These are phyloP conservation scores for Phytopythium chamaehyphon DNA, from an alignment of 352 stramenopile species.

Conservation along the genomic window DNA sequence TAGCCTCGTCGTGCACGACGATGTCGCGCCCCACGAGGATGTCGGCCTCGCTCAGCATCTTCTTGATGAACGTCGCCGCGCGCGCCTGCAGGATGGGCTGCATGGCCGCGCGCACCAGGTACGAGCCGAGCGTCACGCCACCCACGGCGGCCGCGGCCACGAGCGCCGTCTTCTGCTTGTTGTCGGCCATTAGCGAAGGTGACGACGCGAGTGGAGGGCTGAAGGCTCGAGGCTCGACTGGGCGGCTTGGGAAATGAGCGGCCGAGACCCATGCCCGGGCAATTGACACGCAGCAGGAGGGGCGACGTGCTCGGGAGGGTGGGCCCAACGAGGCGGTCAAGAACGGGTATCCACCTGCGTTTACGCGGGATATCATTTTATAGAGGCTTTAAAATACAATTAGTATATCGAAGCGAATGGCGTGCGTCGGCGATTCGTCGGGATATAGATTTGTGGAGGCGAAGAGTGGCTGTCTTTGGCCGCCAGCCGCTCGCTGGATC, in stretches of 20 bases:
- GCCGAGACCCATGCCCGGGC: neutral
- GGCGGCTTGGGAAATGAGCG: constrained; percentile 7
- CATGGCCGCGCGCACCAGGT: constrained; percentile 62
- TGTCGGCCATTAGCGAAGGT: neutral
- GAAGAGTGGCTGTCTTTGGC: no score
- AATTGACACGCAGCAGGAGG: constrained; percentile 2
- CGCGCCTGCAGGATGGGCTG: constrained; percentile 62
- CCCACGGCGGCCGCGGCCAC: constrained; percentile 60
- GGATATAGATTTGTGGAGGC: no score
- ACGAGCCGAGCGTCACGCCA: constrained; percentile 60
- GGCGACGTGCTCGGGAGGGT: neutral
- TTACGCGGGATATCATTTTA: no score
- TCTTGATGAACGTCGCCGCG: constrained; percentile 74
- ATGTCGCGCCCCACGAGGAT: constrained; percentile 83
- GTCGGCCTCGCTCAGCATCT: constrained; percentile 75
- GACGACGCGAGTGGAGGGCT: neutral
- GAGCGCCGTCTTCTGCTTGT: constrained; percentile 71
- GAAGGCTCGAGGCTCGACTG: constrained; percentile 1
- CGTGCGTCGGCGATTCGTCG: no score
- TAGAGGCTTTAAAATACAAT: no score
- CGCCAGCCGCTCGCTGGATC: no score
- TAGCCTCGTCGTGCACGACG: constrained; percentile 72
- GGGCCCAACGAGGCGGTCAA: neutral
- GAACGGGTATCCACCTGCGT: no score
- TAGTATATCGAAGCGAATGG: no score